phyloP scores from a whole-genome alignment of 2,329 filamentous ascomycete species.

The Penicillium decumbens region DNA sequence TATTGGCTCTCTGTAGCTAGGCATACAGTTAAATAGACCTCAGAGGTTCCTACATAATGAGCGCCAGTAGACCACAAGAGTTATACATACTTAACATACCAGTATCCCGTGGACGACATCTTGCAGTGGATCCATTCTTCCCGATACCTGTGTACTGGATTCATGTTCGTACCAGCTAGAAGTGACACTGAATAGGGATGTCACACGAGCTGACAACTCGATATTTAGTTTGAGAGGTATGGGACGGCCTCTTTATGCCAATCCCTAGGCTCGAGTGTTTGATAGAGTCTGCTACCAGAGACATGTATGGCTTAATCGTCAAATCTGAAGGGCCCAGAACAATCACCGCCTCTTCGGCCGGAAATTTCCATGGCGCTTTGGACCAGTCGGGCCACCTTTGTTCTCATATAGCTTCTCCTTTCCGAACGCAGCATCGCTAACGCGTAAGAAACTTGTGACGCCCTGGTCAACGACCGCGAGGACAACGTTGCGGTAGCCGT shows the following conservation, averaged over 20 bases:
- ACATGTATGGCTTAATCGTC: not conserved
- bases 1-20: no score
- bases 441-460: conserved; percentile 77
- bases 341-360: conserved; percentile 32
- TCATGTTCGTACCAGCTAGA: not conserved
- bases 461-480: conserved; percentile 87
- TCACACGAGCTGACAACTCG: not conserved
- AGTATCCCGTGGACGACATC: not conserved
- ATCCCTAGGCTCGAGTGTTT: not conserved
- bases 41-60: not conserved
- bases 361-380: conserved; percentile 29
- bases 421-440: conserved; percentile 75
- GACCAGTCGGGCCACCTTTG: conserved; percentile 24
- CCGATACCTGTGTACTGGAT: not conserved
- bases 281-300: not conserved
- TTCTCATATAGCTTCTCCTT: conserved; percentile 65
- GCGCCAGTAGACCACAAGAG: not conserved
- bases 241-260: not conserved
- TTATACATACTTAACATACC: not conserved
- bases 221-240: not conserved
- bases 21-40: not conserved
- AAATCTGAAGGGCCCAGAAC: not conserved
- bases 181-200: not conserved
- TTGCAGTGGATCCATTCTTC: not conserved
- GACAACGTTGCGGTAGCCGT: conserved; percentile 78